These are phyloP conservation scores for Cutaneotrichosporon cavernicola DNA, from an alignment of 1,284 basidiomycete genomes.

Conservation along the genomic window DNA sequence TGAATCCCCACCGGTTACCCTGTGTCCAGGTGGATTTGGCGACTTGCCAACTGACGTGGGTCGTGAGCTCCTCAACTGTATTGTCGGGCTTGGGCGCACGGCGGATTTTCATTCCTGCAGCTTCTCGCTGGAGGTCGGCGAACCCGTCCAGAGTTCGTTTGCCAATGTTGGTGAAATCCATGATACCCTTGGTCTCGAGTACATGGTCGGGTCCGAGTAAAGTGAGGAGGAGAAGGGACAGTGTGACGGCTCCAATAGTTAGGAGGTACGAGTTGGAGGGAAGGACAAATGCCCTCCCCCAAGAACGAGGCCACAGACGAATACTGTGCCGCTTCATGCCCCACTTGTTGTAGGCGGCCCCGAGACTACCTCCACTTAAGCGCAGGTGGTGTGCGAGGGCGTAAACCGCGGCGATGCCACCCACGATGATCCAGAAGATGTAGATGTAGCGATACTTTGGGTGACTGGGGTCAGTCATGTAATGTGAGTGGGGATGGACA, in stretches of 20 bases:
- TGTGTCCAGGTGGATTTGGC: conserved; percentile 79
- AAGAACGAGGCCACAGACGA: conserved; percentile 25
- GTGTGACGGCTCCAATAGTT: conserved; percentile 55
- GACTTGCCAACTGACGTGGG: conserved; percentile 10
- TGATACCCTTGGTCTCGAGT: conserved; percentile 31
- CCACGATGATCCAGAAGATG: conserved; percentile 48
- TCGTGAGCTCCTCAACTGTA: conserved; percentile 12
- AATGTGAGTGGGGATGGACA: neutral
- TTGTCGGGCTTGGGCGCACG: neutral
- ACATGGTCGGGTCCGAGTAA: conserved; percentile 71
- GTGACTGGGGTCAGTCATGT: conserved; percentile 2
- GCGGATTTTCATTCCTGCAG: neutral
- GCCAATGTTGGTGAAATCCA: neutral
- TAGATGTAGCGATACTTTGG: conserved; percentile 48
- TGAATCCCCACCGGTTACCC: conserved; percentile 69
- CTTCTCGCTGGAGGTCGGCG: neutral
- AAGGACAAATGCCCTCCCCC: conserved; percentile 57
- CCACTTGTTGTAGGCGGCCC: conserved; percentile 43
- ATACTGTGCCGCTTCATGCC: conserved; percentile 35
- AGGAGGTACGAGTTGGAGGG: conserved; percentile 66
- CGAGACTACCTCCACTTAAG: conserved; percentile 38
- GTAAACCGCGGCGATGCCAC: conserved; percentile 35
- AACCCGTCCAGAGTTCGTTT: conserved; percentile 30
- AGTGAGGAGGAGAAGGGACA: conserved; percentile 54
- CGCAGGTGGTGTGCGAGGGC: conserved; percentile 45